A percentile compares a stretch with the other conserved stretches of the same genome.
phyloP scores from a whole-genome alignment of 805 yeast species.

The Pichia californica region DNA sequence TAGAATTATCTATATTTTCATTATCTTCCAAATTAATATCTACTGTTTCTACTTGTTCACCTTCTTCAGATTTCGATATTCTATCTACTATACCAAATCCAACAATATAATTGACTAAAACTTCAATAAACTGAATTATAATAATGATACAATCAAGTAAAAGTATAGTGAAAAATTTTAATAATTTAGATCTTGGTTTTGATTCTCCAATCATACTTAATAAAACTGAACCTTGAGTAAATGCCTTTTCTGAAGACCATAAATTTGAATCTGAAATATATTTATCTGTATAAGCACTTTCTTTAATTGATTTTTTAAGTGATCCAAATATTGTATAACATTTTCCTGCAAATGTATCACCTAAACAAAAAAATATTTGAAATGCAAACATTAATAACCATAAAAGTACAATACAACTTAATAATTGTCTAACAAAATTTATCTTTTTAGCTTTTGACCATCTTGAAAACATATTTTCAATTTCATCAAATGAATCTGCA shows the following conservation, averaged over 20 bases:
- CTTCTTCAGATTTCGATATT: constrained; percentile 21
- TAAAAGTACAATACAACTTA: constrained; percentile 16
- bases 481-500: neutral
- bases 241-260: constrained; percentile 14
- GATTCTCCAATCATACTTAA: constrained; percentile 44
- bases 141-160: constrained; percentile 29
- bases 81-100: constrained; percentile 24
- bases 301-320: neutral
- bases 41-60: constrained; percentile 16
- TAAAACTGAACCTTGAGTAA: constrained; percentile 33
- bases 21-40: no score
- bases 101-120: constrained; percentile 28
- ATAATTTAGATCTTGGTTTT: constrained; percentile 22
- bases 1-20: no score
- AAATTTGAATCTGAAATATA: constrained; percentile 3
- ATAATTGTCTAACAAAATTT: constrained; percentile 15
- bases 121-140: constrained; percentile 25
- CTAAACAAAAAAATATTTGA: constrained; percentile 32
- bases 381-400: constrained; percentile 26
- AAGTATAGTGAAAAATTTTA: constrained; percentile 21
- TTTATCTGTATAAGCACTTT: constrained; percentile 6
- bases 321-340: constrained; percentile 5
- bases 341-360: constrained; percentile 15
- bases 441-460: neutral
- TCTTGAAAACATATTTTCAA: neutral